Conservation (phyloP, 2,329 filamentous ascomycete genomes). For the Coleophoma eucalyptorum region DNA sequence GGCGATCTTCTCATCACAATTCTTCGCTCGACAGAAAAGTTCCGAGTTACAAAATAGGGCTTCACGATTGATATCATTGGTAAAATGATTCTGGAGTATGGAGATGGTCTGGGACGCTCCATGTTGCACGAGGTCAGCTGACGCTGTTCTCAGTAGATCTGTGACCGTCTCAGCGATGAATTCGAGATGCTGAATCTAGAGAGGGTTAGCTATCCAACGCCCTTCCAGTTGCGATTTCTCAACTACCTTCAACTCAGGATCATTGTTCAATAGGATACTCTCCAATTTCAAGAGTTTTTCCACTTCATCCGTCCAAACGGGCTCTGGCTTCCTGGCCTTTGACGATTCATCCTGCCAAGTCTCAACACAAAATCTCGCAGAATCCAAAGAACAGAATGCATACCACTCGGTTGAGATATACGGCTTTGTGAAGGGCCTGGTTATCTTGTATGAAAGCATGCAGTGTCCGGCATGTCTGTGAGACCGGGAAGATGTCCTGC, state of each 20-base stretch:
- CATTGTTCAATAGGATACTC: constrained; percentile 33
- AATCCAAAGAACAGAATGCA: neutral
- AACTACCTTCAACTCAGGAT: constrained; percentile 35
- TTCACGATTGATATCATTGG: constrained; percentile 45
- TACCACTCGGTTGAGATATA: constrained; percentile 58
- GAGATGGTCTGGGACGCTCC: constrained; percentile 43
- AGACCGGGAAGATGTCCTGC: constrained; percentile 49
- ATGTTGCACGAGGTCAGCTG: constrained; percentile 25
- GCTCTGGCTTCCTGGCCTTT: constrained; percentile 22
- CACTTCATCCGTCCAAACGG: constrained; percentile 41
- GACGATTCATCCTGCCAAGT: constrained; percentile 5
- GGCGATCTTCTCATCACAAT: neutral
- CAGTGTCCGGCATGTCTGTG: constrained; percentile 48
- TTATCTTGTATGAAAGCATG: constrained; percentile 54
- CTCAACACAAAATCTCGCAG: neutral
- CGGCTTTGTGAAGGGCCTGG: constrained; percentile 52
- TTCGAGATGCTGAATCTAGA: constrained; percentile 29
- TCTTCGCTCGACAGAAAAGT: constrained; percentile 55
- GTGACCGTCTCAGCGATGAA: constrained; percentile 45
- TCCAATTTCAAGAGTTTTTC: constrained; percentile 40
- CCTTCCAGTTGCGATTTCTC: neutral
- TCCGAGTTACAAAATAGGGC: constrained; percentile 62
- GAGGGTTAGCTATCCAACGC: neutral
- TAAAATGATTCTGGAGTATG: constrained; percentile 41
- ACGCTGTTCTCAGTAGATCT: constrained; percentile 41